These are phyloP conservation scores for Sporothrix curviconia DNA, from an alignment of 2,329 filamentous ascomycete species.

Conservation along the genomic window DNA sequence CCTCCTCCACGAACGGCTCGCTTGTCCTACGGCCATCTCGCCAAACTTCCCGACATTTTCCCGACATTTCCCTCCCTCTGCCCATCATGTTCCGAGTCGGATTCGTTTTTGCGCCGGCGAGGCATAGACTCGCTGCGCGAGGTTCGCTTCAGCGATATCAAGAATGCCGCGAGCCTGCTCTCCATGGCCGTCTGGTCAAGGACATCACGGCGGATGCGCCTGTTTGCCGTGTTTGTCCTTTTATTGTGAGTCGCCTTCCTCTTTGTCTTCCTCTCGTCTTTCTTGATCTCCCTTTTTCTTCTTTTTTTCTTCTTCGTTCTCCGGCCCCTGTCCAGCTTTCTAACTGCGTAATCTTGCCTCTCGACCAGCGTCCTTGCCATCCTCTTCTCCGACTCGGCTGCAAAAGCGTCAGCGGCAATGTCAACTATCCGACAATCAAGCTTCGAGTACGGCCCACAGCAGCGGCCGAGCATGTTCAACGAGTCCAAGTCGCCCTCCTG, in stretches of 20 bases:
- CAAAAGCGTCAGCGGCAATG: slow-evolving; percentile 9
- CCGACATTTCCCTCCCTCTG: background rate
- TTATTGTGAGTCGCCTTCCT: slow-evolving; percentile 25
- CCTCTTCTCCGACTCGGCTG: slow-evolving; percentile 14
- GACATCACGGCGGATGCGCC: slow-evolving; percentile 30
- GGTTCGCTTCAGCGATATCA: slow-evolving; percentile 11
- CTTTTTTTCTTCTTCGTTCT: background rate
- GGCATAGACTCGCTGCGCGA: slow-evolving; percentile 16
- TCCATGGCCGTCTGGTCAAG: slow-evolving; percentile 26
- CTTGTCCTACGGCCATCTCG: slow-evolving; percentile 2
- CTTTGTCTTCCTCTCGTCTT: background rate
- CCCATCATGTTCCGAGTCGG: slow-evolving; percentile 12
- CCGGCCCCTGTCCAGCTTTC: background rate
- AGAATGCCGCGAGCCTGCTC: slow-evolving; percentile 15
- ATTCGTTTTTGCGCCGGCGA: slow-evolving; percentile 12
- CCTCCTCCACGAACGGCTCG: background rate
- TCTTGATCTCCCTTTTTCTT: background rate
- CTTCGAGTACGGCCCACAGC: slow-evolving; percentile 29
- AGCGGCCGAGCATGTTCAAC: slow-evolving; percentile 36
- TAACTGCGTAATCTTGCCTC: too few species aligned
- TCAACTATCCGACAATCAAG: slow-evolving; percentile 25
- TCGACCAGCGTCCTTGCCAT: background rate
- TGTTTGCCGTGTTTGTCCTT: slow-evolving; percentile 26
- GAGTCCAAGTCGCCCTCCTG: slow-evolving; percentile 48
- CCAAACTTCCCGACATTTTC: background rate